Evolutionary conservation across 176 grass and related monocot genomes (phyloP).

Genomic region (Oryza glaberrima): DNA sequence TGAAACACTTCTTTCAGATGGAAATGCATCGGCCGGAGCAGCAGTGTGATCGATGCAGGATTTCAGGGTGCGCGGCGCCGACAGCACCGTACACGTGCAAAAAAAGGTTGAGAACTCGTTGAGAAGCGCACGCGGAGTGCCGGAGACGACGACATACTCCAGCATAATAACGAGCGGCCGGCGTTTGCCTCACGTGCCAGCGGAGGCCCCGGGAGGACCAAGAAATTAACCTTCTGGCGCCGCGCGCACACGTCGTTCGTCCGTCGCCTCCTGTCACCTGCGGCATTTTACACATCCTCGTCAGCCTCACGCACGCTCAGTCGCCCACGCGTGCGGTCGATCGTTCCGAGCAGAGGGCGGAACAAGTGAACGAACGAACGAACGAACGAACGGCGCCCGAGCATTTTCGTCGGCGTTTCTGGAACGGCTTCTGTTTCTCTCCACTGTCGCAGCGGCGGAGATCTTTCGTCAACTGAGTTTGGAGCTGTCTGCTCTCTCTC

Average conservation of each 20-base stretch:
- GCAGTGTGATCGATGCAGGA: neutral
- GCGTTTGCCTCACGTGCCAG: constrained; percentile 18
- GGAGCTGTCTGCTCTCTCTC: neutral
- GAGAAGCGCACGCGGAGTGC: neutral
- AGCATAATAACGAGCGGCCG: neutral
- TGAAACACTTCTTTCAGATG: too few relatives aligned
- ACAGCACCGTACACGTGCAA: too few relatives aligned
- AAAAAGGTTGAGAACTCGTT: too few relatives aligned
- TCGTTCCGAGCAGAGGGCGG: neutral
- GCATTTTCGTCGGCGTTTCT: neutral
- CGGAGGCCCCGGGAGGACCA: neutral
- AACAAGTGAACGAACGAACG: too few relatives aligned
- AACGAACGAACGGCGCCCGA: neutral
- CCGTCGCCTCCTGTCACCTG: neutral
- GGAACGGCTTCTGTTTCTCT: neutral
- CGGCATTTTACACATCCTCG: neutral
- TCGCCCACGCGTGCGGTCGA: neutral
- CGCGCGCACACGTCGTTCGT: neutral
- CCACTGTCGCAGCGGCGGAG: neutral
- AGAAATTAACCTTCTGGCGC: neutral
- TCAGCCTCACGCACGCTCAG: neutral
- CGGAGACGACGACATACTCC: neutral
- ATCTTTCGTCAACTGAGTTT: neutral
- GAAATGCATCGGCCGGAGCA: too few relatives aligned
- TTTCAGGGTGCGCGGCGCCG: too few relatives aligned